A percentile compares a stretch with the other conserved stretches of the same genome.
These are phyloP conservation scores for Tillandsia fasciculata DNA, from an alignment of 176 grass and related monocot species.

Conservation along the genomic window DNA sequence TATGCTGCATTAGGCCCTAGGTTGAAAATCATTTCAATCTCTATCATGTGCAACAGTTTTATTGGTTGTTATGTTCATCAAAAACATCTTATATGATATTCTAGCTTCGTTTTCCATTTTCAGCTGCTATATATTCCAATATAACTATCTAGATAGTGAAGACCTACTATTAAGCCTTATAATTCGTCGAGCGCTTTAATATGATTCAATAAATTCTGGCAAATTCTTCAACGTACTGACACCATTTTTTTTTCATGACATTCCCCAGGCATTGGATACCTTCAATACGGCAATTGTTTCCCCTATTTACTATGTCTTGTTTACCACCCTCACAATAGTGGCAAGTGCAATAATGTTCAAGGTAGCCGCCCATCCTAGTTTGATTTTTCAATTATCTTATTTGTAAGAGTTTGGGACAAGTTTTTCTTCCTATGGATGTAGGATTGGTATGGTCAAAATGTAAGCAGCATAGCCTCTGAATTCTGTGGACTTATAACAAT, in stretches of 20 bases:
- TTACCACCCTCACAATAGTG: conserved; percentile 85
- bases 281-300: conserved; percentile 90
- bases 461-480: conserved; percentile 82
- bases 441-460: conserved; percentile 76
- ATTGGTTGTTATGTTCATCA: background rate
- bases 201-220: background rate
- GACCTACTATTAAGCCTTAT: background rate
- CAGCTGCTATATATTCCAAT: background rate
- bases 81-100: background rate
- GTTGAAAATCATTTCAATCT: background rate
- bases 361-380: conserved; percentile 24
- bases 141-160: no score
- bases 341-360: conserved; percentile 98
- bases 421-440: conserved; percentile 22
- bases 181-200: background rate
- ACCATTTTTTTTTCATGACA: background rate
- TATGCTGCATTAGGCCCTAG: background rate
- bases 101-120: background rate
- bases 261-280: conserved; percentile 71
- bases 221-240: background rate
- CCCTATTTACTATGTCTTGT: conserved; percentile 93
- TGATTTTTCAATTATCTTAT: conserved; percentile 6
- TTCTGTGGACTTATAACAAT: conserved; percentile 82
- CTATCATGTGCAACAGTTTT: background rate
- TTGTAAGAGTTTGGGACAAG: conserved; percentile 9